A percentile compares a stretch with the other conserved stretches of the same genome.
phyloP scores from a whole-genome alignment of 345 rosid genomes.

The Eucalyptus erythrocorys region DNA sequence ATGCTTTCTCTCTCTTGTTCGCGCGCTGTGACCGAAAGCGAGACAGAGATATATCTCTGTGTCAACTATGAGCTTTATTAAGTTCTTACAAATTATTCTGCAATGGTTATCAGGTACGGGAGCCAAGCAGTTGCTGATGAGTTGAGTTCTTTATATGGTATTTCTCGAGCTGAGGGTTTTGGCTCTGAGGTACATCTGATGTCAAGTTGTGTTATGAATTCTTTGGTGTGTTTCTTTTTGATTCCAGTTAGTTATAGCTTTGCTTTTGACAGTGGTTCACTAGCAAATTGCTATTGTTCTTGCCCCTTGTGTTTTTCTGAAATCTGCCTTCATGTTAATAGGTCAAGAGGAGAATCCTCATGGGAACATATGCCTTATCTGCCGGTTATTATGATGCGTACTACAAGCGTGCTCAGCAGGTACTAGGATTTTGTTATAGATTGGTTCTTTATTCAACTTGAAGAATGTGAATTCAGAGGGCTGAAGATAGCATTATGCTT shows the following conservation, averaged over 20 bases:
- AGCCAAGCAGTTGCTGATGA: constrained; percentile 69
- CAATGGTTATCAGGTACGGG: constrained; percentile 44
- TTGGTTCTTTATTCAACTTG: not conserved
- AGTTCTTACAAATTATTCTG: not conserved
- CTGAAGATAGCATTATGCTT: not conserved
- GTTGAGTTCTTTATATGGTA: constrained; percentile 59
- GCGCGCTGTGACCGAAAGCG: accelerated
- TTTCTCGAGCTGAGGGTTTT: constrained; percentile 80
- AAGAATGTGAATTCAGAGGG: not conserved
- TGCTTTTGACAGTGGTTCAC: not conserved
- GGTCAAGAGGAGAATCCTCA: constrained; percentile 94
- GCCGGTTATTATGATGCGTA: constrained; percentile 95
- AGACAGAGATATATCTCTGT: not conserved
- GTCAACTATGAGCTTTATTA: not conserved
- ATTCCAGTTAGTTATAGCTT: not conserved
- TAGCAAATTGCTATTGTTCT: not conserved
- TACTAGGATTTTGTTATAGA: not conserved
- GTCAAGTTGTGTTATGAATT: not conserved
- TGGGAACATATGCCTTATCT: constrained; percentile 96
- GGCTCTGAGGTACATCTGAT: constrained; percentile 54
- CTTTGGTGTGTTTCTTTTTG: not conserved
- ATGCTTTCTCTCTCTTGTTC: not conserved
- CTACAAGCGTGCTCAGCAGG: constrained; percentile 94
- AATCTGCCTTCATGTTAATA: not conserved
- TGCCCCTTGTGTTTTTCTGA: not conserved